Evolutionary conservation across 495 filamentous ascomycete species (phyloP).

Genomic region (Neurospora pannonica): DNA sequence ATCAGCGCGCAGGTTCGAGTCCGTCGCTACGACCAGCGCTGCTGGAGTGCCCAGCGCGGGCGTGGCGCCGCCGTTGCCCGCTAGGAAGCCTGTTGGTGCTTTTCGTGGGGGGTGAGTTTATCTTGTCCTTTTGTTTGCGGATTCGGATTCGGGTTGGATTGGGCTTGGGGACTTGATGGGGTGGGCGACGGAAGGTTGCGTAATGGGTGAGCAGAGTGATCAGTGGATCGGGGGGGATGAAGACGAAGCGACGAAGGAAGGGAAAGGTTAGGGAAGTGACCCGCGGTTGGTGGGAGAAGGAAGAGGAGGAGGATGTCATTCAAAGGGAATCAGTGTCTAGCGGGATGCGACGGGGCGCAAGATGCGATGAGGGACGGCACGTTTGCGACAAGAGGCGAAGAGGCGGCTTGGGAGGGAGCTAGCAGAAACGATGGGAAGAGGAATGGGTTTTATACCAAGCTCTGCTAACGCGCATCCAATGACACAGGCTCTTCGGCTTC

Average conservation of each 20-base stretch:
- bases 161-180: too few relatives aligned
- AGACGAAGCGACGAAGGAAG: too few relatives aligned
- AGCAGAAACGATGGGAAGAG: neutral
- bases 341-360: neutral
- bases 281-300: too few relatives aligned
- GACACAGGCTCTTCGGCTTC: conserved; percentile 77
- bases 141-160: too few relatives aligned
- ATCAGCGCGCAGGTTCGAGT: conserved; percentile 34
- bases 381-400: neutral
- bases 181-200: too few relatives aligned
- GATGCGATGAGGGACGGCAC: neutral
- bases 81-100: conserved; percentile 75
- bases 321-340: too few relatives aligned
- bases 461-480: neutral
- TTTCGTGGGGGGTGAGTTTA: conserved; percentile 83
- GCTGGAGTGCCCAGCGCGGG: neutral
- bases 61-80: conserved; percentile 43
- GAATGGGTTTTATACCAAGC: neutral
- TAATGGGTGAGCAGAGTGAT: too few relatives aligned
- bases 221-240: too few relatives aligned
- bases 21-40: conserved; percentile 6
- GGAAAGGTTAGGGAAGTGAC: too few relatives aligned
- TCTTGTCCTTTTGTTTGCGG: neutral
- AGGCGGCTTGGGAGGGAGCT: neutral
- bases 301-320: too few relatives aligned